Evolutionary conservation across 129 eudicot genomes (phyloP).

Genomic region (Helianthus tuberosus): DNA sequence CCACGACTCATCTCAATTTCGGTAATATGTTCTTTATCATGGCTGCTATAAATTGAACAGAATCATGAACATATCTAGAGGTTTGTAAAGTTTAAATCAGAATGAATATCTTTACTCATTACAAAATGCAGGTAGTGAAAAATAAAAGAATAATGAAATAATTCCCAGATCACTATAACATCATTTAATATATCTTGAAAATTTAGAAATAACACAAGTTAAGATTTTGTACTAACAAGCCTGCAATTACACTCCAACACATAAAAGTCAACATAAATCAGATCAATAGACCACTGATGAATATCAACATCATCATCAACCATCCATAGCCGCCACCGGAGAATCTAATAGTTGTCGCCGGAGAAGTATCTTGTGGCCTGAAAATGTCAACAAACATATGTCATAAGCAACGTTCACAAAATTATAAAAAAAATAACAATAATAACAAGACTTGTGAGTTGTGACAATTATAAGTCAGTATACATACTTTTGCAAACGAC

Average conservation of each 20-base stretch:
- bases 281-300: slow-evolving; percentile 25
- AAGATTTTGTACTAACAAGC: slow-evolving; percentile 31
- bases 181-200: slow-evolving; percentile 24
- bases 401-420: not conserved
- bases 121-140: slow-evolving; percentile 17
- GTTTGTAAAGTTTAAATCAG: not conserved
- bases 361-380: slow-evolving; percentile 69
- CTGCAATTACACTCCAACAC: slow-evolving; percentile 38
- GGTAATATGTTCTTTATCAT: not conserved
- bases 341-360: slow-evolving; percentile 39
- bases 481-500: slow-evolving; percentile 65
- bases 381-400: not conserved
- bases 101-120: not conserved
- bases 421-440: not conserved
- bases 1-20: not conserved
- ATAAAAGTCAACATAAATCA: slow-evolving; percentile 25
- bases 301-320: slow-evolving; percentile 11
- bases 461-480: not conserved
- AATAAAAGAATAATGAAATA: slow-evolving; percentile 37
- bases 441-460: not conserved
- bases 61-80: not conserved
- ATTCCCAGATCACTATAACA: slow-evolving; percentile 21
- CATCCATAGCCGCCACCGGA: slow-evolving; percentile 34
- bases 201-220: slow-evolving; percentile 25
- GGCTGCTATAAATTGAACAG: not conserved